A percentile compares a stretch with the other conserved stretches of the same genome.
Conservation (phyloP, 306 rosid species). For the Herpetospermum pedunculosum region DNA sequence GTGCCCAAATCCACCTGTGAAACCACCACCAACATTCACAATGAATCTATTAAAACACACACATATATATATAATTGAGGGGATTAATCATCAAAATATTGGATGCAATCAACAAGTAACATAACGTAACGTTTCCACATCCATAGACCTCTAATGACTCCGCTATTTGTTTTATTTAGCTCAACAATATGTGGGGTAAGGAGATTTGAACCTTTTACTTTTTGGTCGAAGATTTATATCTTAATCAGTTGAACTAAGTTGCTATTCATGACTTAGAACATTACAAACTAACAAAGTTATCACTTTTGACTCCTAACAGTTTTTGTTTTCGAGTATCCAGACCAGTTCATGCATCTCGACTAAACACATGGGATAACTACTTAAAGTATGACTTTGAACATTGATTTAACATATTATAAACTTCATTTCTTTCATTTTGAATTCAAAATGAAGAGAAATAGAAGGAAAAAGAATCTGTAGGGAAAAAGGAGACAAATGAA, state of each 20-base stretch:
- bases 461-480: background rate
- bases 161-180: too few relatives aligned
- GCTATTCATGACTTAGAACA: background rate
- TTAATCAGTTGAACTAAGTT: too few relatives aligned
- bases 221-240: too few relatives aligned
- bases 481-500: background rate
- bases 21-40: background rate
- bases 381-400: too few relatives aligned
- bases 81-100: background rate
- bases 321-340: too few relatives aligned
- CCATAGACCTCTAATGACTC: too few relatives aligned
- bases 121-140: background rate
- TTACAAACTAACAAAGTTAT: background rate
- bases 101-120: background rate
- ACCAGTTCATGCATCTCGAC: background rate
- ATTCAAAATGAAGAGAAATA: background rate
- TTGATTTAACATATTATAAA: background rate
- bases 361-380: background rate
- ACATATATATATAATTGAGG: background rate
- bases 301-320: too few relatives aligned
- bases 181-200: too few relatives aligned
- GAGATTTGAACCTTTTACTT: too few relatives aligned
- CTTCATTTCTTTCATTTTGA: background rate
- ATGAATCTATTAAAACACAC: background rate
- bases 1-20: constrained; percentile 87